phyloP scores from a whole-genome alignment of 2,329 filamentous ascomycete genomes.

The Calonectria pseudoturangicola region DNA sequence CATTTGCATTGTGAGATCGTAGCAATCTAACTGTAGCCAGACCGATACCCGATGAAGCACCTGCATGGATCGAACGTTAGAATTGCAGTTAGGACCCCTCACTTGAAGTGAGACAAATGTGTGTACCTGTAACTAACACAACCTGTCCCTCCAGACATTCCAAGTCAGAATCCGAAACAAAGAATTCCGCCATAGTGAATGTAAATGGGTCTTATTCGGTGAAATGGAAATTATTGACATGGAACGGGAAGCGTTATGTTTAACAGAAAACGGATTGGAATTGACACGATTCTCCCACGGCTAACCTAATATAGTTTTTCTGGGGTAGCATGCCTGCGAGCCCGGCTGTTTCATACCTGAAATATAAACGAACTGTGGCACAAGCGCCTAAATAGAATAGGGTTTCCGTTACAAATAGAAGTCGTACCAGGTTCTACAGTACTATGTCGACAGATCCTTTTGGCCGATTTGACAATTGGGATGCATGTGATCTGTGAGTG shows the following conservation, averaged over 20 bases:
- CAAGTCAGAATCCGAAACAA: conserved; percentile 5
- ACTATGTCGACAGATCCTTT: neutral
- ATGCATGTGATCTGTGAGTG: neutral
- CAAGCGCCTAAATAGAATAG: neutral
- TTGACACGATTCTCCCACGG: neutral
- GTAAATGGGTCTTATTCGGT: neutral
- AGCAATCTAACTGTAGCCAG: neutral
- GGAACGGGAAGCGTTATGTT: neutral
- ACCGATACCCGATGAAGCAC: conserved; percentile 5
- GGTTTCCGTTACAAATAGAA: neutral
- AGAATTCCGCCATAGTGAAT: neutral
- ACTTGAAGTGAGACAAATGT: too few species aligned
- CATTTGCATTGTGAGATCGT: neutral
- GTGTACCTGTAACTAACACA: neutral
- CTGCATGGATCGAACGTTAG: neutral
- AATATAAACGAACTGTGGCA: neutral
- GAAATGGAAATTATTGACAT: too few species aligned
- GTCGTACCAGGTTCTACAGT: neutral
- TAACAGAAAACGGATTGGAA: neutral
- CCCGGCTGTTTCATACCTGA: neutral
- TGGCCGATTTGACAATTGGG: neutral
- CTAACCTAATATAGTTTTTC: conserved; percentile 4
- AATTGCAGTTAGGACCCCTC: accelerated
- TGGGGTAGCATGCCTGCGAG: neutral
- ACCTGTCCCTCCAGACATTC: neutral